Base-by-base conservation (phyloP, 257 asterid genomes). In the Solanum habrochaites region DNA sequence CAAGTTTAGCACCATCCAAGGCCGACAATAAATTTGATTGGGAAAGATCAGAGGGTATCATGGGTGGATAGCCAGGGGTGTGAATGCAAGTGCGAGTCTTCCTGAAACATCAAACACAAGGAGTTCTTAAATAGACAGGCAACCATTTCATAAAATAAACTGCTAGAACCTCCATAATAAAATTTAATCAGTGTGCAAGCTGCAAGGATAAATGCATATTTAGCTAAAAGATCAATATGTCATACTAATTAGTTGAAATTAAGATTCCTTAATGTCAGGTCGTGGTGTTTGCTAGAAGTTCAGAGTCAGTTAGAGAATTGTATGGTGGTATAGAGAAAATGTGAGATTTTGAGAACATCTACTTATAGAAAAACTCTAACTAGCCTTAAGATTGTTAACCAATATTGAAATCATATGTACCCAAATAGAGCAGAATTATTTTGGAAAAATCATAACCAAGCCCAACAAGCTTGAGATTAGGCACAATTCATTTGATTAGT, bases 41-140 rank as follows among this genome's bases (percentile, higher is more conserved):
- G 58, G 96, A 91, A 88, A 97, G 96, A 85, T 97, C 99, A 83
- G 92, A 89, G 43, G 99, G 98, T 85, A 89, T 88, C 98, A 97
- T 89, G 83, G 99, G 98, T 87, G 99, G 99, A 92, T 90, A 83
- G 88, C 99, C 99, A 15, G 98, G 99, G 85, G 99, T 94, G 89
- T 95, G 99, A 92, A 97, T 95, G 87, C 99, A 97, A 42, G 99
- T 97, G 86, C 98, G 95, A 85, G 98, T 97, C 92, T 92, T 95
- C 95, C 99, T 97, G 95, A 89, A 91, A 92, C 82, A 73, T 86
- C 87, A 88, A 18, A 77, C 25, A 88, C 52, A 40, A 86, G 81
- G 14, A 52, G 21, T 42, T 60, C 73, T 58, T 87, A n/a, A 40
- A 8, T 15, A 45, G 69, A 72, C 1, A 85, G 40, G 85, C 66